Conservation (phyloP, 805 yeast species). For the Saccharomycopsis sp. region DNA sequence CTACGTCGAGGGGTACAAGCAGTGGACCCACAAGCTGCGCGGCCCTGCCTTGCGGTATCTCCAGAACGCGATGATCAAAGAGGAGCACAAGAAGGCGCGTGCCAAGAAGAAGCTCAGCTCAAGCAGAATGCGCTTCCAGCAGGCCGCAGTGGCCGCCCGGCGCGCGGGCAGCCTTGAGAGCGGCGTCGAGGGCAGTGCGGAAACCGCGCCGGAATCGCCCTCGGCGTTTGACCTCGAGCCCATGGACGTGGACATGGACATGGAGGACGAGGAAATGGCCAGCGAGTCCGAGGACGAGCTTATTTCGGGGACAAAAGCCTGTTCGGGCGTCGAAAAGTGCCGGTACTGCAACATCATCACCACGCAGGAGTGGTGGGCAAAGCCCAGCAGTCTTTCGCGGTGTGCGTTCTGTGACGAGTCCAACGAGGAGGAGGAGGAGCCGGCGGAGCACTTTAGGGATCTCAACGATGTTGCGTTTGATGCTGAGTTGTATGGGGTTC, state of each 20-base stretch:
- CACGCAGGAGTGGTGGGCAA: conserved; percentile 9
- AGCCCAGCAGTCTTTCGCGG: neutral
- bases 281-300: neutral
- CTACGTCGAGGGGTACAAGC: conserved; percentile 10
- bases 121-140: neutral
- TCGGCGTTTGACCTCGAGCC: neutral
- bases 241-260: neutral
- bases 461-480: neutral
- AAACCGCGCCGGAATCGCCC: neutral
- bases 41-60: conserved; percentile 11
- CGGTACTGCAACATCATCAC: conserved; percentile 9
- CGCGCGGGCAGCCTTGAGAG: too few relatives aligned
- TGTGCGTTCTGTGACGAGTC: neutral
- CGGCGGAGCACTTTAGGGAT: conserved; percentile 1
- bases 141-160: too few relatives aligned
- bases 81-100: neutral
- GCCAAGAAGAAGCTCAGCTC: neutral
- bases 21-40: conserved; percentile 1
- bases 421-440: neutral
- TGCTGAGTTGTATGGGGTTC: conserved; percentile 7
- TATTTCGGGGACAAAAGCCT: neutral
- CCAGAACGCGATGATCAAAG: conserved; percentile 5
- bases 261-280: neutral
- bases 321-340: neutral
- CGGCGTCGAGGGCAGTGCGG: too few relatives aligned